Conservation (phyloP, 352 stramenopile species). For the Phytophthora crassamura region DNA sequence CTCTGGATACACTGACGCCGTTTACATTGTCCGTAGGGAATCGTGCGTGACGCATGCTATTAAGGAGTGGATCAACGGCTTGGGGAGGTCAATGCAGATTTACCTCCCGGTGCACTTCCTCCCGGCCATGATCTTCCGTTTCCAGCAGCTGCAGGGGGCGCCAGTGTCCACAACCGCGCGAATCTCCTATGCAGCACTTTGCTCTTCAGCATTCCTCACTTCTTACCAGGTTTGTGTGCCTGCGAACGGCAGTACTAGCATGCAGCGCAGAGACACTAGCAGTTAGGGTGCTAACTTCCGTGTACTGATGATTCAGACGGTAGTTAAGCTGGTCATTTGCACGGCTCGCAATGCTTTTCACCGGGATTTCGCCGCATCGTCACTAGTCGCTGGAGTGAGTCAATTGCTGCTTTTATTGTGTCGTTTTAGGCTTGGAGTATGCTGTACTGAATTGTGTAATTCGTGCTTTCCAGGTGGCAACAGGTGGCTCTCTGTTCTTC, state of each 20-base stretch:
- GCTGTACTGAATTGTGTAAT: slow-evolving; percentile 1
- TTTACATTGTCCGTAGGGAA: slow-evolving; percentile 48
- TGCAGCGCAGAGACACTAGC: not conserved
- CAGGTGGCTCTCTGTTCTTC: slow-evolving; percentile 71
- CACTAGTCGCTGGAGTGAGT: slow-evolving; percentile 65
- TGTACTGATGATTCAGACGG: slow-evolving; percentile 43
- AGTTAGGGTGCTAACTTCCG: not conserved
- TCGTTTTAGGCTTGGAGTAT: not conserved
- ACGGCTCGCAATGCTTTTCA: slow-evolving; percentile 76
- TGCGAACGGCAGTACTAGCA: not conserved
- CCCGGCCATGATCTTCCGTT: slow-evolving; percentile 80
- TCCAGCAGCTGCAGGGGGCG: slow-evolving; percentile 54
- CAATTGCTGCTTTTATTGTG: not conserved
- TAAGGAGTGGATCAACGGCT: slow-evolving; percentile 76
- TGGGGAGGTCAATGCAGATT: slow-evolving; percentile 78
- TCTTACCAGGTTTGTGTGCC: slow-evolving; percentile 70
- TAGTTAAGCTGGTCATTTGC: slow-evolving; percentile 81
- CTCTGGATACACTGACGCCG: not conserved
- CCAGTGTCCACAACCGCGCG: slow-evolving; percentile 54
- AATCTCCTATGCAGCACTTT: slow-evolving; percentile 73
- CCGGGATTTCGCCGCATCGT: slow-evolving; percentile 55
- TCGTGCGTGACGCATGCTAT: slow-evolving; percentile 82
- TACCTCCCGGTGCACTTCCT: slow-evolving; percentile 86
- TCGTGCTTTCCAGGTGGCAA: slow-evolving; percentile 47
- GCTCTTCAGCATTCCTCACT: slow-evolving; percentile 84